A percentile compares a stretch with the other conserved stretches of the same genome.
Conservation (phyloP, 1,139 yeast species). For the Kodamaea sp. region DNA sequence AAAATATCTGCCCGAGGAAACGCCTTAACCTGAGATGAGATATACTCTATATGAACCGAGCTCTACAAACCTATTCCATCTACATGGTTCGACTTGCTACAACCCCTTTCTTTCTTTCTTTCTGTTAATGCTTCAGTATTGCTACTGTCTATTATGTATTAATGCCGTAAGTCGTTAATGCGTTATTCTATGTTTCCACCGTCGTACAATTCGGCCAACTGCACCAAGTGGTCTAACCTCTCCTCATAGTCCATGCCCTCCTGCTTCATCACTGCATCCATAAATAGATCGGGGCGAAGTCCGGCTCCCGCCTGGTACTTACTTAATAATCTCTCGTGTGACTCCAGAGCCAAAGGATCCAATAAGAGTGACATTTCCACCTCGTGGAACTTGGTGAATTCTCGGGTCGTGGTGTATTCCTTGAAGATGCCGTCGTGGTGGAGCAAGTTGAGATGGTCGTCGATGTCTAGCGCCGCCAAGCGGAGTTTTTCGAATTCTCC, state of each 20-base stretch:
- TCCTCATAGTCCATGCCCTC: conserved; percentile 15
- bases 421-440: conserved; percentile 25
- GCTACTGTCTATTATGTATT: no score
- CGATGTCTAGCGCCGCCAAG: conserved; percentile 21
- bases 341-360: conserved; percentile 7
- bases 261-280: conserved; percentile 22
- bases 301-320: conserved; percentile 16
- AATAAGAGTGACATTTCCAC: conserved; percentile 23
- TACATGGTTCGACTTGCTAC: no score
- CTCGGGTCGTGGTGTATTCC: conserved; percentile 24
- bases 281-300: conserved; percentile 29
- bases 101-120: no score
- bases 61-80: no score
- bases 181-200: no score
- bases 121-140: no score
- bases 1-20: no score
- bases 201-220: conserved; percentile 4
- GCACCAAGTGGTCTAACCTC: conserved; percentile 14
- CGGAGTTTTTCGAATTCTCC: conserved; percentile 22
- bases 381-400: conserved; percentile 31
- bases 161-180: no score
- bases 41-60: no score
- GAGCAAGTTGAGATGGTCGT: conserved; percentile 33
- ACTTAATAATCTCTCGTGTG: conserved; percentile 10
- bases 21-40: no score